A percentile compares a stretch with the other conserved stretches of the same genome.
These are phyloP conservation scores for Myxozyma geophila DNA, from an alignment of 805 yeast species.

Conservation along the genomic window DNA sequence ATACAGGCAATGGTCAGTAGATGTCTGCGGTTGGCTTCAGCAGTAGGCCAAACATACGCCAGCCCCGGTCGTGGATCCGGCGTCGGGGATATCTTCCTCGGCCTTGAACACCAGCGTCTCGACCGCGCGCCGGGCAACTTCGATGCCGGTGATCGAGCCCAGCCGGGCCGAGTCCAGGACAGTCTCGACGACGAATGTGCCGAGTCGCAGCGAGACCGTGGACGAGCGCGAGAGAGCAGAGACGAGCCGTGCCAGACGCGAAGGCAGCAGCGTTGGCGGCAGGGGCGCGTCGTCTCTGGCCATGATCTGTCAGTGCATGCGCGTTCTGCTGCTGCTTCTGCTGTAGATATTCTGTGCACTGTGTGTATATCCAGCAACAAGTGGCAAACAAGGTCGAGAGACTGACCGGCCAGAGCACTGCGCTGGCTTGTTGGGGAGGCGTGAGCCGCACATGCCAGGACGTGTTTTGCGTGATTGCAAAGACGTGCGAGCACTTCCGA, in stretches of 20 bases:
- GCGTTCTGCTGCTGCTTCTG: too few relatives aligned
- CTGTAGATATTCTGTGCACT: too few relatives aligned
- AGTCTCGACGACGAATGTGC: conserved; percentile 41
- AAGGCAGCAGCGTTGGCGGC: conserved; percentile 40
- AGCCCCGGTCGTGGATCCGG: conserved; percentile 37
- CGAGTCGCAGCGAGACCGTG: conserved; percentile 41
- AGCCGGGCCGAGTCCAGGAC: conserved; percentile 40
- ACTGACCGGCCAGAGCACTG: neutral
- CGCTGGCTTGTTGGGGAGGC: conserved; percentile 5
- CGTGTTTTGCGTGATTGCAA: neutral
- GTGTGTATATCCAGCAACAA: too few relatives aligned
- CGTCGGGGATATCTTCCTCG: conserved; percentile 42
- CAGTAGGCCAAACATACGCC: conserved; percentile 26
- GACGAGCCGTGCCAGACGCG: conserved; percentile 39
- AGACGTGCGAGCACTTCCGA: conserved; percentile 1
- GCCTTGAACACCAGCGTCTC: conserved; percentile 42
- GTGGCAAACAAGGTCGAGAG: too few relatives aligned
- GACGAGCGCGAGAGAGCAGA: conserved; percentile 40
- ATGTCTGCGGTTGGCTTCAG: neutral
- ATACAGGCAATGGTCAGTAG: neutral
- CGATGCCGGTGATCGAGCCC: conserved; percentile 40
- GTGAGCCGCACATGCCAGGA: neutral
- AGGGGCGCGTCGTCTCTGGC: conserved; percentile 12
- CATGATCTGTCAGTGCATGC: neutral
- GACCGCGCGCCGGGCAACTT: conserved; percentile 40